Conservation (phyloP, 2,329 filamentous ascomycete species). For the Fusarium sp. region DNA sequence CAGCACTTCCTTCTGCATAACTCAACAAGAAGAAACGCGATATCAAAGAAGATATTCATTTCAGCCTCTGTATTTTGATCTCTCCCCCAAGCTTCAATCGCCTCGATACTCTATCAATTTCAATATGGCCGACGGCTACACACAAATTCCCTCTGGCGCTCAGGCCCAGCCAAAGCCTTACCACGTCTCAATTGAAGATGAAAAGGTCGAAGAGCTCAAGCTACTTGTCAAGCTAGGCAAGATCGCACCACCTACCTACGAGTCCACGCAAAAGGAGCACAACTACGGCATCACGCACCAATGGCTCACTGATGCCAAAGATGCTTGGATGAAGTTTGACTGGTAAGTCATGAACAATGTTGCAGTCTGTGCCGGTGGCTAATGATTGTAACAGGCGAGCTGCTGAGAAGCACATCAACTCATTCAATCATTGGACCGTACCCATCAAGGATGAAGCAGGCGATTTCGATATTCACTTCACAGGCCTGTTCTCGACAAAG, state of each 20-base stretch:
- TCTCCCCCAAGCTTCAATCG: too few relatives aligned
- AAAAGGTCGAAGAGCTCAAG: slow-evolving; percentile 3
- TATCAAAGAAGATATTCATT: too few relatives aligned
- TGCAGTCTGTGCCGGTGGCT: not conserved
- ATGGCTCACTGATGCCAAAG: slow-evolving; percentile 14
- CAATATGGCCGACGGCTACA: not conserved
- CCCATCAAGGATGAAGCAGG: not conserved
- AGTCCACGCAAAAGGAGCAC: slow-evolving; percentile 5
- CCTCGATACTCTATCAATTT: too few relatives aligned
- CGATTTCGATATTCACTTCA: not conserved
- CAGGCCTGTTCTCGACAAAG: not conserved
- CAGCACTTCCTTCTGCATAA: not conserved
- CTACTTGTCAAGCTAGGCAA: slow-evolving; percentile 15
- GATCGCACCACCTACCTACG: not conserved
- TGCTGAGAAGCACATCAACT: slow-evolving; percentile 5
- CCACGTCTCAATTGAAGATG: not conserved
- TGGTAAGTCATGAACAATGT: not conserved
- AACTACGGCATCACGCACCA: not conserved
- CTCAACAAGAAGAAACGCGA: not conserved
- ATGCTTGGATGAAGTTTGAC: slow-evolving; percentile 11
- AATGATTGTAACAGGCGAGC: not conserved
- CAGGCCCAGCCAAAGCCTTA: not conserved
- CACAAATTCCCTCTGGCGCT: not conserved
- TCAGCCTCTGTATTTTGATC: too few relatives aligned
- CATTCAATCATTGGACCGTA: slow-evolving; percentile 1